Conservation (phyloP, 371 early-diverging fungal species). For the Nematocida displodere region DNA sequence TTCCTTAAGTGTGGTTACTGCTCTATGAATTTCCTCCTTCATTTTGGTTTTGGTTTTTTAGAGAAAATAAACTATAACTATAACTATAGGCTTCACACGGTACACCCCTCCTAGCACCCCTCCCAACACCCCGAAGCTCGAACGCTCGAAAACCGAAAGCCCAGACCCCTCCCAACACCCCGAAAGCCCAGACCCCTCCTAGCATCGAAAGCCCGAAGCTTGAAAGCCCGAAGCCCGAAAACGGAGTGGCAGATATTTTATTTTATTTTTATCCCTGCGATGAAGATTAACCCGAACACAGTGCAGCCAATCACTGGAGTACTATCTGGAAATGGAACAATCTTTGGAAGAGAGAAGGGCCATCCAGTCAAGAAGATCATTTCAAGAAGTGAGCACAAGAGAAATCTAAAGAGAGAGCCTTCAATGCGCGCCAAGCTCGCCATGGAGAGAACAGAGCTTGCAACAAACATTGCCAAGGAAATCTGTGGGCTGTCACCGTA, state of each 20-base stretch:
- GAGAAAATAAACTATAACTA: no score
- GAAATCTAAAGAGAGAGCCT: constrained; percentile 11
- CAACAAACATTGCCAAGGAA: constrained; percentile 62
- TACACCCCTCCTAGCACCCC: no score
- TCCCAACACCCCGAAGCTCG: no score
- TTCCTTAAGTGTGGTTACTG: neutral
- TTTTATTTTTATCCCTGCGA: constrained; percentile 53
- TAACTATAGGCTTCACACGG: no score
- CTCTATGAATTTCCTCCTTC: neutral
- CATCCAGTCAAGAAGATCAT: constrained; percentile 13
- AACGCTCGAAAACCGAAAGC: no score
- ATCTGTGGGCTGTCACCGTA: constrained; percentile 65
- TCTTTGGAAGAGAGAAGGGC: constrained; percentile 44
- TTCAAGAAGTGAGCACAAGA: constrained; percentile 31
- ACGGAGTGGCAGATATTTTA: no score
- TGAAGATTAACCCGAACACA: constrained; percentile 26
- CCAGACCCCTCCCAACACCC: no score
- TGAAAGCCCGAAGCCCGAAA: no score
- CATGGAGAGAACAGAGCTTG: constrained; percentile 47
- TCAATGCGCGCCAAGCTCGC: constrained; percentile 1
- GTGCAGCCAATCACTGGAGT: constrained; percentile 39
- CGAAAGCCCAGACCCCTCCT: no score
- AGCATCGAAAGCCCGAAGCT: no score
- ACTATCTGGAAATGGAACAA: constrained; percentile 35
- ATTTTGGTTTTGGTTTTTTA: no score